Conservation (phyloP, 257 asterid genomes). For the Petunia secreta region DNA sequence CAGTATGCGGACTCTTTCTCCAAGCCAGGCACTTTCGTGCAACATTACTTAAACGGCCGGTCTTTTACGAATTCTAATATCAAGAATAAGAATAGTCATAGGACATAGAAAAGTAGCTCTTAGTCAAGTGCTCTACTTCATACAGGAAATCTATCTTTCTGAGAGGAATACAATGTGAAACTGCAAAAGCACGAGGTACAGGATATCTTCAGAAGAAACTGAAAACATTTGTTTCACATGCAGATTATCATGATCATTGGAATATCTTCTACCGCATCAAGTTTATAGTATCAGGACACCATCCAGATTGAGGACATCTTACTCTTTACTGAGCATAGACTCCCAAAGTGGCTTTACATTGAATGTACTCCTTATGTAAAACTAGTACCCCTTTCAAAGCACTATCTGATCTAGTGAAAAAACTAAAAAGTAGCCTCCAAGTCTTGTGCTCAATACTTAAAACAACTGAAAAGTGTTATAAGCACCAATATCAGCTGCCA, state of each 20-base stretch:
- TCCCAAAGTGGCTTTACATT: not conserved
- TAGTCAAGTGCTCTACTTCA: constrained; percentile 18
- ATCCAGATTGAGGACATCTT: constrained; percentile 24
- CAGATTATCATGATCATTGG: not conserved
- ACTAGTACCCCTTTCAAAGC: constrained; percentile 10
- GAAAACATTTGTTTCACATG: not conserved
- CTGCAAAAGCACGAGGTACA: not conserved
- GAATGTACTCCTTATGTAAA: not conserved
- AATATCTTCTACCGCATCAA: not conserved
- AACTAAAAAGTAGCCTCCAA: not conserved
- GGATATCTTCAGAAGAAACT: not conserved
- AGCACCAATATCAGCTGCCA: not conserved
- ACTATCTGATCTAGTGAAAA: not conserved
- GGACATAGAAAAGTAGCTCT: constrained; percentile 25
- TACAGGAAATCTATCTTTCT: constrained; percentile 1
- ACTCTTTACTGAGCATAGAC: constrained; percentile 11
- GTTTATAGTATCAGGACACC: constrained; percentile 9
- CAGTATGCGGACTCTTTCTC: constrained; percentile 5
- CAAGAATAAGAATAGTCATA: not conserved
- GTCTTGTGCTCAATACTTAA: not conserved
- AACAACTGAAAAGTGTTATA: not conserved
- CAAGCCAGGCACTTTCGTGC: not conserved
- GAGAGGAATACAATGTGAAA: not conserved
- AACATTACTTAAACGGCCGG: not conserved
- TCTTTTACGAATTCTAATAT: not conserved